These are phyloP conservation scores for Colletotrichum tabaci DNA, from an alignment of 2,329 filamentous ascomycete species.

Conservation along the genomic window DNA sequence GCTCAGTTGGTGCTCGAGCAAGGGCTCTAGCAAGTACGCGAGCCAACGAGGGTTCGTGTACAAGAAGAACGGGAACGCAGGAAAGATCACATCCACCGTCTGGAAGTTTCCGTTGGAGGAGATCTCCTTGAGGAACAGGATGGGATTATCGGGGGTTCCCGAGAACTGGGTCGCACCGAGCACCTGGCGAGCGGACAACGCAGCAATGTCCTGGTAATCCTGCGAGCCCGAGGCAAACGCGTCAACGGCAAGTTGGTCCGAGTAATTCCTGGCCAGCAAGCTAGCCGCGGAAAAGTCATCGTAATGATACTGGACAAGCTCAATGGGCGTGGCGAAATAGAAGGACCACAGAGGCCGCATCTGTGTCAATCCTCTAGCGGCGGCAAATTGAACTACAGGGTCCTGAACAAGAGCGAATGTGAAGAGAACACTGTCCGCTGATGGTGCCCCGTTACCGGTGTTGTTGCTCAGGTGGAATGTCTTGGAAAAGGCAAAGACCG, in stretches of 20 bases:
- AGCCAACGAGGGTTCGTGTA: conserved; percentile 89
- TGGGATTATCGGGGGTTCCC: conserved; percentile 78
- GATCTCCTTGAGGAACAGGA: conserved; percentile 89
- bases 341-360: conserved; percentile 88
- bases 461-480: conserved; percentile 66
- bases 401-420: conserved; percentile 84
- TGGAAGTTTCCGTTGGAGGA: conserved; percentile 89
- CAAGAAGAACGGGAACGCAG: conserved; percentile 87
- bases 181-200: conserved; percentile 84
- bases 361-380: conserved; percentile 80
- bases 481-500: conserved; percentile 85
- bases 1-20: conserved; percentile 85
- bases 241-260: conserved; percentile 77
- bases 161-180: conserved; percentile 85
- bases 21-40: conserved; percentile 82
- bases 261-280: conserved; percentile 80
- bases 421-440: conserved; percentile 75
- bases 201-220: conserved; percentile 83
- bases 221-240: conserved; percentile 81
- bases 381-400: conserved; percentile 84
- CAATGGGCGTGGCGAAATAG: conserved; percentile 75
- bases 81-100: conserved; percentile 91
- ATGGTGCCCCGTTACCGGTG: conserved; percentile 35
- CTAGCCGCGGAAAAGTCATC: conserved; percentile 77
- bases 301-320: conserved; percentile 83